These are phyloP conservation scores for Cylindrotheca fusiformis DNA, from an alignment of 108 stramenopile species.

Conservation along the genomic window DNA sequence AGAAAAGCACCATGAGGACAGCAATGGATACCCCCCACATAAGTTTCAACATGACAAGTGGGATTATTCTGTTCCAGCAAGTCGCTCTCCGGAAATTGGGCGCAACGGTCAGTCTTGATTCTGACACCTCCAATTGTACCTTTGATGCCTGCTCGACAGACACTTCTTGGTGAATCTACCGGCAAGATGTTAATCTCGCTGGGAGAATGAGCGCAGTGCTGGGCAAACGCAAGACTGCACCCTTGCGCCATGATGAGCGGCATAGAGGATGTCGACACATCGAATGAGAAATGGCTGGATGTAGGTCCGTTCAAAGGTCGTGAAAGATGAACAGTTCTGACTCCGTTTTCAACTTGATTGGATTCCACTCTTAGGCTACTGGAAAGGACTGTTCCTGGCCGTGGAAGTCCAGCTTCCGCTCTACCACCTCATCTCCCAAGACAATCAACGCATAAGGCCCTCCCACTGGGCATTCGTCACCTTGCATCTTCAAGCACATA, in stretches of 20 bases:
- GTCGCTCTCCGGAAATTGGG: conserved; percentile 6
- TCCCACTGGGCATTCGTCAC: conserved; percentile 4
- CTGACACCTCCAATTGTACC: conserved; percentile 23
- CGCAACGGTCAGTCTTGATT: conserved; percentile 1
- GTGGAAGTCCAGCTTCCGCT: conserved; percentile 24
- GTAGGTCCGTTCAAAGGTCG: conserved; percentile 11
- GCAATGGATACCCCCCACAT: conserved; percentile 14
- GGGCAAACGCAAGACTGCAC: background rate
- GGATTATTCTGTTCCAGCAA: conserved; percentile 24
- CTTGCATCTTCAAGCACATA: conserved; percentile 13
- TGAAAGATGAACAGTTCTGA: background rate
- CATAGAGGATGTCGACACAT: background rate
- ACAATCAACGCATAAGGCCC: conserved; percentile 22
- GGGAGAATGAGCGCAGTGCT: conserved; percentile 2
- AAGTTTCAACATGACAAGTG: conserved; percentile 22
- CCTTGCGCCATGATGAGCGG: background rate
- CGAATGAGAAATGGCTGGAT: conserved; percentile 25
- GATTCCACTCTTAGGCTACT: background rate
- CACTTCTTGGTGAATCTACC: conserved; percentile 6
- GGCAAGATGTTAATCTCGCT: conserved; percentile 7
- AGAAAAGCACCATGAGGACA: conserved; percentile 18
- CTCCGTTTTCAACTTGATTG: background rate
- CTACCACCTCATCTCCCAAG: conserved; percentile 9
- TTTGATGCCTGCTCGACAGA: conserved; percentile 26
- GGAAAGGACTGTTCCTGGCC: conserved; percentile 29